Base-by-base conservation (phyloP, 805 yeast species). In the Candida anglica region DNA sequence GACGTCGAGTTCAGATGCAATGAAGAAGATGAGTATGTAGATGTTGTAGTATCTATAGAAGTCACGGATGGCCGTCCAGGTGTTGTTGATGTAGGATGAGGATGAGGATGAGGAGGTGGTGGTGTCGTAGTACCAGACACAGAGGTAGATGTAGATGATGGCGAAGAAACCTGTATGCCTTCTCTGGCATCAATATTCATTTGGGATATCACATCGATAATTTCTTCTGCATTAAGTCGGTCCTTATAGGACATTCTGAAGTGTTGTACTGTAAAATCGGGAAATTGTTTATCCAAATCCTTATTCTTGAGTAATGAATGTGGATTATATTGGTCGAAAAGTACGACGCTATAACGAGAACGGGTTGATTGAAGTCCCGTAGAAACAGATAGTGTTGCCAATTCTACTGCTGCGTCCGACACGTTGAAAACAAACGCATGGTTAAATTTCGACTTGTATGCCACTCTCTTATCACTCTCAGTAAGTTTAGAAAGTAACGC, bases 311-410 rank as follows among this genome's bases (percentile, higher is more conserved):
- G 8, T 13, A 38, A 22, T n/a, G 42, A 34, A 6, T 30, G 37
- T 5, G 45, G 55, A 29, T 38, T 32, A 25, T 38, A 39, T 33
- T 44, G 46, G 33, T 40, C 53, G 34, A 45, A 53, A 27, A 48
- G 33, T 7, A 51, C 46, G 1, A 57, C 33, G 19, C 44, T 43
- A 40, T 51, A 59, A 19, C 62, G 36, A 3, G 47, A 37, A 27
- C 45, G 50, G 11, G 56, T 58, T 9, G 59, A 37, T 28, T 53
- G 53, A 17, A 56, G 39, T 2, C 61, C 62, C n/a, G 53, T 49
- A 4, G 61, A 48, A 6, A 46, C 36, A 19, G 28, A 15, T 9
- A 13, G 45, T 34, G 28, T 50, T 30, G 58, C 58, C 37, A 56
- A 53, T 6, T 42, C 39, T 9, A 55, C 36, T 3, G 48, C 28